Percentiles rank a stretch among this genome's conserved stretches.
Conservation (phyloP, 1,139 yeast genomes). For the Nakaseomyces uthaithaninus region DNA sequence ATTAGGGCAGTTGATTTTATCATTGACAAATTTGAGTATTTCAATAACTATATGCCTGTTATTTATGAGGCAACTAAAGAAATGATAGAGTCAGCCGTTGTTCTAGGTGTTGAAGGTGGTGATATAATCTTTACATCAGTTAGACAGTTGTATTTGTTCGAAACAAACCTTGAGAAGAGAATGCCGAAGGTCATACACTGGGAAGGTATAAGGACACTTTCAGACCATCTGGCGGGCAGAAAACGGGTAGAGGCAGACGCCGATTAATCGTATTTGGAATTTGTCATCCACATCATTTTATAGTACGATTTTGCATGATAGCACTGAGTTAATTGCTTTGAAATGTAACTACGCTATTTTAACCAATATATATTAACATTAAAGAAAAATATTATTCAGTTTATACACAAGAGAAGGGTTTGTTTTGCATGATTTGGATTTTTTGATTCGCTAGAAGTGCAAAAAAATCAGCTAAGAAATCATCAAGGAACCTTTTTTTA, state of each 20-base stretch:
- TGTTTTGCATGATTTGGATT: background rate
- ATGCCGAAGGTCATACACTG: slow-evolving; percentile 88
- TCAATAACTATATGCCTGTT: slow-evolving; percentile 29
- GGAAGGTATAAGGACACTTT: slow-evolving; percentile 63
- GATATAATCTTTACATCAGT: slow-evolving; percentile 69
- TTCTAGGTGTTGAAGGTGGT: slow-evolving; percentile 75
- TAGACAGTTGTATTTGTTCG: slow-evolving; percentile 70
- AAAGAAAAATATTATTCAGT: slow-evolving; percentile 1
- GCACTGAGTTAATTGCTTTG: background rate
- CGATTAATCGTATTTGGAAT: background rate
- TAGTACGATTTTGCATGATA: too few relatives aligned
- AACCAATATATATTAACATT: background rate
- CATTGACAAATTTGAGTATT: slow-evolving; percentile 38
- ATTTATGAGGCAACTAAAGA: slow-evolving; percentile 31
- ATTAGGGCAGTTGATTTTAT: slow-evolving; percentile 63
- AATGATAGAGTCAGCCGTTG: slow-evolving; percentile 61
- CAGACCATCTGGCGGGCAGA: slow-evolving; percentile 83
- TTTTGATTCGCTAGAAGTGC: background rate
- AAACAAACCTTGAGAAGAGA: slow-evolving; percentile 70
- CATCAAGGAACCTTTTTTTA: background rate
- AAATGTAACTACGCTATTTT: background rate
- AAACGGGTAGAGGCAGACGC: slow-evolving; percentile 21
- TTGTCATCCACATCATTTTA: too few relatives aligned
- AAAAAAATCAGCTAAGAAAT: background rate
- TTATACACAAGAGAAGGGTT: slow-evolving; percentile 5